phyloP scores from a whole-genome alignment of 768 basidiomycete species.

The Termitomyces sp. region DNA sequence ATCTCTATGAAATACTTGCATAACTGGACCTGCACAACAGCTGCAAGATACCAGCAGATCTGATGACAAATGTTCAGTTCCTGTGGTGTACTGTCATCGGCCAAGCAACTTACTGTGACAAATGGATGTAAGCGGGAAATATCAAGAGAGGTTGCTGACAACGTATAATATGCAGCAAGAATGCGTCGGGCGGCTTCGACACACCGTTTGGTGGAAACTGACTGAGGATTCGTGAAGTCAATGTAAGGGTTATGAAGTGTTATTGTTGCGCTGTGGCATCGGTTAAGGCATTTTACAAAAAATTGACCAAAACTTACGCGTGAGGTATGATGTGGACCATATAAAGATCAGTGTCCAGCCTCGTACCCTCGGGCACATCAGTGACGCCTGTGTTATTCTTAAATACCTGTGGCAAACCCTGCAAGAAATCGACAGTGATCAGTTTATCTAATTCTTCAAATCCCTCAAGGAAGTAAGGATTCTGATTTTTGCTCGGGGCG shows the following conservation, averaged over 20 bases:
- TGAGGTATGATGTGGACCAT: slow-evolving; percentile 85
- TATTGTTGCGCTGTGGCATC: slow-evolving; percentile 62
- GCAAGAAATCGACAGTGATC: slow-evolving; percentile 60
- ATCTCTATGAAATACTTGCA: slow-evolving; percentile 85
- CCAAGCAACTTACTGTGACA: slow-evolving; percentile 51
- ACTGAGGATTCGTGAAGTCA: slow-evolving; percentile 62
- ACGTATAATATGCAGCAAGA: slow-evolving; percentile 65
- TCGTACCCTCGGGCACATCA: slow-evolving; percentile 50
- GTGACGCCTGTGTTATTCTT: slow-evolving; percentile 59
- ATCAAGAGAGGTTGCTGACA: slow-evolving; percentile 80
- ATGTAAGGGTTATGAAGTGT: slow-evolving; percentile 83
- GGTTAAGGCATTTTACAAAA: slow-evolving; percentile 9
- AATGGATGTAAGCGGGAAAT: slow-evolving; percentile 78
- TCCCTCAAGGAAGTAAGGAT: slow-evolving; percentile 60
- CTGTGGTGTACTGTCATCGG: not conserved
- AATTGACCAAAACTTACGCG: slow-evolving; percentile 46
- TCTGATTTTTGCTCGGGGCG: slow-evolving; percentile 64
- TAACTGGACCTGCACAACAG: slow-evolving; percentile 79
- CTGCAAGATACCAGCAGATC: slow-evolving; percentile 92
- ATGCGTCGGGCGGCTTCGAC: slow-evolving; percentile 71
- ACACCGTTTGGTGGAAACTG: slow-evolving; percentile 66
- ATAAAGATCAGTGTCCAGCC: slow-evolving; percentile 77
- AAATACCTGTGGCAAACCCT: slow-evolving; percentile 62
- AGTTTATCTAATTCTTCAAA: slow-evolving; percentile 69
- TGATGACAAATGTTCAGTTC: slow-evolving; percentile 19